Conservation (phyloP, 495 filamentous ascomycete species). For the Aspergillus carlsbadensis region DNA sequence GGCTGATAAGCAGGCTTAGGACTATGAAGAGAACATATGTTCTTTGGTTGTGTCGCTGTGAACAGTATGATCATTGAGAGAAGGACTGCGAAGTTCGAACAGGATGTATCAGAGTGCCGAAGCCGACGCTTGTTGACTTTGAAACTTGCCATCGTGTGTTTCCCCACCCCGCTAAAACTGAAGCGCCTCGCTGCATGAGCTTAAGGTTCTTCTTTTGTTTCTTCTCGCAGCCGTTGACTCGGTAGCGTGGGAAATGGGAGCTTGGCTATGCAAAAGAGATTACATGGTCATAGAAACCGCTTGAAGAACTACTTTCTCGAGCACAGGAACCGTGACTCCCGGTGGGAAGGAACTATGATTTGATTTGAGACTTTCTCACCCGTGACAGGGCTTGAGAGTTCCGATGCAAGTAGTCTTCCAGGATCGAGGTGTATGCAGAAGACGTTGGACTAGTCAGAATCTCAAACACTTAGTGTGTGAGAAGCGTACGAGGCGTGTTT, state of each 20-base stretch:
- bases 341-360: too few relatives aligned
- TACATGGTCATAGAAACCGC: not conserved
- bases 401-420: too few relatives aligned
- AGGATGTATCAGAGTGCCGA: too few relatives aligned
- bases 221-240: constrained; percentile 2
- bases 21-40: too few relatives aligned
- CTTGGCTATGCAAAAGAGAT: not conserved
- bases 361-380: too few relatives aligned
- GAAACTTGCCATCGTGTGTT: not conserved
- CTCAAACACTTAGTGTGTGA: constrained; percentile 22
- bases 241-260: not conserved
- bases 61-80: too few relatives aligned
- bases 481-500: not conserved
- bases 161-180: not conserved
- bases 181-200: not conserved
- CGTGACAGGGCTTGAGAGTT: too few relatives aligned
- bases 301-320: too few relatives aligned
- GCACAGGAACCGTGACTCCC: too few relatives aligned
- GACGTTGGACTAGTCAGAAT: constrained; percentile 9
- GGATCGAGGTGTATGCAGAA: not conserved
- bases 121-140: not conserved
- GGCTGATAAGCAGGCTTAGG: too few relatives aligned
- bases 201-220: constrained; percentile 1
- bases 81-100: too few relatives aligned
- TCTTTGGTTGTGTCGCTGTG: too few relatives aligned